Evolutionary conservation across 2,329 filamentous ascomycete genomes (phyloP), one percentile per base, ranked within the genome.

Genomic region (Fusarium falciforme): DNA sequence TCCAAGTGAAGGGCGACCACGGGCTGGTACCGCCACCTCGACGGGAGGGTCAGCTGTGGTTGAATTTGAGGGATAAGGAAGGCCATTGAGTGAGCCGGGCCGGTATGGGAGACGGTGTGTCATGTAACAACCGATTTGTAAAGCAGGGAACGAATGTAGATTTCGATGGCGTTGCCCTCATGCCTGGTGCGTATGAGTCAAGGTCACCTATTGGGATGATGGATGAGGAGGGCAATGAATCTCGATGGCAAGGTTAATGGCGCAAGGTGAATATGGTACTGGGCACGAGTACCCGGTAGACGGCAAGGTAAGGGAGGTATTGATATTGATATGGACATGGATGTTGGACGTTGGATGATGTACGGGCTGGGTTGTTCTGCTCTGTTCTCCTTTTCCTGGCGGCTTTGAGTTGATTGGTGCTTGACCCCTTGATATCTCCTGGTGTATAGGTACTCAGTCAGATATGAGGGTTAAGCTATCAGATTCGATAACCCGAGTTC

Each of bases 31-130:
- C 42, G 73, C 77, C 4, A 76, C 77, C 36, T 78, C 80, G 42
- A 79, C 79, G 47, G 76, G 76, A 35, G 79, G 78, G 12, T 80
- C 81, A 33, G 83, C 80, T 2, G 82, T 85, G 16, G 83, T 85
- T 31, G 84, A 85, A 76, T 85, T 85, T 77, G 84, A 85, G 67
- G 83, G 83, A 22, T 84, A 73, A 79, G 58, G 57, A 73, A 79
- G 58, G 57, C 29, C 14, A 38, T n/a, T 35, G 35, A 16, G 36
- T 40, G 52, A n/a, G 25, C 22, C 17, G 16, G 44, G n/a, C 17
- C 17, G 10, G 44, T 33, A 40, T 25, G 14, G 47, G 61, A 38
- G 57, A 27, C 29, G 57, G 42, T n/a, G 33, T 42, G 40, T 6
- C 33, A 63, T 64, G 35, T 62, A 64, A 61, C 36, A 69, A 59